Evolutionary conservation across 2,329 filamentous ascomycete genomes (phyloP).

Genomic region (Diplodia seriata): DNA sequence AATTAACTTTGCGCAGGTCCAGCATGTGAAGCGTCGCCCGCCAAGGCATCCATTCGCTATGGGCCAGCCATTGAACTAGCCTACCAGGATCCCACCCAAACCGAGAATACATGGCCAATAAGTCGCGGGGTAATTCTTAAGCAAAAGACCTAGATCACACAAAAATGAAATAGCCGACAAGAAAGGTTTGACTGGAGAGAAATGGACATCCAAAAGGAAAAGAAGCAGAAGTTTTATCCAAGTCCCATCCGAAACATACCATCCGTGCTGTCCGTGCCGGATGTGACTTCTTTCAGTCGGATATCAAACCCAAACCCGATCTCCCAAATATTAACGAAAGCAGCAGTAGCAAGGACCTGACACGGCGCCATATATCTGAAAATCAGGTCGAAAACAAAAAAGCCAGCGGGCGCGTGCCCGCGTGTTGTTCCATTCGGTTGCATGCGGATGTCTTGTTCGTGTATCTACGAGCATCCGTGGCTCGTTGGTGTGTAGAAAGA

Average conservation of each 20-base stretch:
- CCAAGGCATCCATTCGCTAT: conserved; percentile 1
- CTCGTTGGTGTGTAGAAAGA: not conserved
- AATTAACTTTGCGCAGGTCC: not conserved
- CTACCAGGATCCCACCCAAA: not conserved
- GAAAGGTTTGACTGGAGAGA: not conserved
- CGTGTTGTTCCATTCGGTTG: not conserved
- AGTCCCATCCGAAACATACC: conserved; percentile 24
- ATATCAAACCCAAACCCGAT: conserved; percentile 12
- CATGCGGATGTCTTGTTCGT: not conserved
- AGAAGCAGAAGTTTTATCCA: conserved; percentile 10
- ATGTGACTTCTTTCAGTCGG: conserved; percentile 29
- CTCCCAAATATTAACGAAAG: not conserved
- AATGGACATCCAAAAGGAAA: not conserved
- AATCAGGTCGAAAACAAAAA: not conserved
- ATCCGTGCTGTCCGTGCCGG: conserved; percentile 17
- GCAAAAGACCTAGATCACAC: not conserved
- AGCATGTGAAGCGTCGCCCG: not conserved
- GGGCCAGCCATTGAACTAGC: conserved; percentile 3
- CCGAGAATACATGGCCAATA: conserved; percentile 2
- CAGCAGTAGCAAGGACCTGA: not conserved
- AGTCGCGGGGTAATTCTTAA: not conserved
- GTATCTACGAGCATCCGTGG: conserved; percentile 1
- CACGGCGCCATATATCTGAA: not conserved
- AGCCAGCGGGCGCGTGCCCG: conserved; percentile 8
- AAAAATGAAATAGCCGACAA: not conserved